These are phyloP conservation scores for Alternaria viburni DNA, from an alignment of 2,329 filamentous ascomycete genomes.

Conservation along the genomic window DNA sequence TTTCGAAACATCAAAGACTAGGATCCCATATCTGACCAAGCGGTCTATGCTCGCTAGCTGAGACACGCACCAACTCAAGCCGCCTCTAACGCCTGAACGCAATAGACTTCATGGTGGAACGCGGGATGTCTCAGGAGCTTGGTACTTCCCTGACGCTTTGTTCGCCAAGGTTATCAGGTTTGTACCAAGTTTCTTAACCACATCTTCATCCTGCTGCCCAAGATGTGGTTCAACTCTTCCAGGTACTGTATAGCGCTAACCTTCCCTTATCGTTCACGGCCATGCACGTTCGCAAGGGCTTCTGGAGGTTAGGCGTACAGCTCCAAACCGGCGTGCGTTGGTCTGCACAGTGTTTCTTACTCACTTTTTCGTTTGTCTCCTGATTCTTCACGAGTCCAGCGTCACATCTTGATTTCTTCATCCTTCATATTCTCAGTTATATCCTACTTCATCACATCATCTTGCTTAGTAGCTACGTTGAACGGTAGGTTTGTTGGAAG, in stretches of 20 bases:
- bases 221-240: not conserved
- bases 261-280: not conserved
- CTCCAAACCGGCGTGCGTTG: constrained; percentile 18
- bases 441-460: constrained; percentile 20
- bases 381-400: constrained; percentile 14
- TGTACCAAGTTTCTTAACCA: not conserved
- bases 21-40: not conserved
- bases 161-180: not conserved
- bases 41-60: not conserved
- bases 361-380: constrained; percentile 14
- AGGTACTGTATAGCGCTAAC: not conserved
- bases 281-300: constrained; percentile 20
- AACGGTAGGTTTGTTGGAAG: not conserved
- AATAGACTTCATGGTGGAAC: not conserved
- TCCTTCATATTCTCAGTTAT: constrained; percentile 13
- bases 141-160: not conserved
- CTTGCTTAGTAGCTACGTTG: constrained; percentile 6
- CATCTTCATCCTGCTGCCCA: not conserved
- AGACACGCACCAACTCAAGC: constrained; percentile 6
- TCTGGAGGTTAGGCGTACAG: constrained; percentile 3
- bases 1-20: constrained; percentile 1
- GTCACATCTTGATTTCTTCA: constrained; percentile 14
- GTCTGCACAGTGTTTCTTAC: constrained; percentile 11
- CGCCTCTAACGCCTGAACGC: not conserved
- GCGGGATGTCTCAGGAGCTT: not conserved